Base-by-base conservation (phyloP, 768 basidiomycete genomes). In the Mycena polygramma region DNA sequence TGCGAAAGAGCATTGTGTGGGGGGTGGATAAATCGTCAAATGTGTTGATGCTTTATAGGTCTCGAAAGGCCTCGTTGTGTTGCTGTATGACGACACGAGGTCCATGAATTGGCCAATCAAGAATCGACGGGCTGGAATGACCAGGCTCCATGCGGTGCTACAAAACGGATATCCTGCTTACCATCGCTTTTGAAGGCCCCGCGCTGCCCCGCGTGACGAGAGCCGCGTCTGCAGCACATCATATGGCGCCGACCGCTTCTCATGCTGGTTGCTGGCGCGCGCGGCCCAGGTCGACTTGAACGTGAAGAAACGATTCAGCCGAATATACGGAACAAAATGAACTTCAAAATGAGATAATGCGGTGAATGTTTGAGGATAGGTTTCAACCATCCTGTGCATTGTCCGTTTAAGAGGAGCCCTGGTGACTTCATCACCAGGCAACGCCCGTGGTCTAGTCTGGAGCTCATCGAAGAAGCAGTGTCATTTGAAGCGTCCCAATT, bases 1-100 rank as follows among this genome's bases (percentile, higher is more conserved):
- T 51, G 20, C 22, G 46, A 11, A 68, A 30, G 41, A 49, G 53
- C 67, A 72, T 72, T 49, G 63, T 39, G 36, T 3, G 36, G 20
- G 36, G 54, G 30, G 30, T 30, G 30, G 30, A n/a, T n/a, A 30
- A 30, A 30, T 30, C 30, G 30, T 3, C 30, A 30, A 30, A 30
- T 30, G 30, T 30, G 3, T 30, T 30, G 3, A 30, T 2, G 30
- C 30, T 30, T 30, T 30, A 30, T 30, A 30, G n/a, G n/a, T n/a
- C 17, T 36, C 30, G 15, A 43, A 20, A 7, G 19, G 48, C 48
- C n/a, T n/a, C n/a, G 22, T n/a, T 9, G 48, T 17, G 8, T 13
- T 54, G 17, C 53, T 17, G 4, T 4, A 39, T 55, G 54, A 55
- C 54, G 54, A 55, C 54, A 55, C 54, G 36, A 22, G 54, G 36